Evolutionary conservation across 1,284 basidiomycete species (phyloP), one percentile per base, ranked within the genome.

Genomic region (Ustilago curta): DNA sequence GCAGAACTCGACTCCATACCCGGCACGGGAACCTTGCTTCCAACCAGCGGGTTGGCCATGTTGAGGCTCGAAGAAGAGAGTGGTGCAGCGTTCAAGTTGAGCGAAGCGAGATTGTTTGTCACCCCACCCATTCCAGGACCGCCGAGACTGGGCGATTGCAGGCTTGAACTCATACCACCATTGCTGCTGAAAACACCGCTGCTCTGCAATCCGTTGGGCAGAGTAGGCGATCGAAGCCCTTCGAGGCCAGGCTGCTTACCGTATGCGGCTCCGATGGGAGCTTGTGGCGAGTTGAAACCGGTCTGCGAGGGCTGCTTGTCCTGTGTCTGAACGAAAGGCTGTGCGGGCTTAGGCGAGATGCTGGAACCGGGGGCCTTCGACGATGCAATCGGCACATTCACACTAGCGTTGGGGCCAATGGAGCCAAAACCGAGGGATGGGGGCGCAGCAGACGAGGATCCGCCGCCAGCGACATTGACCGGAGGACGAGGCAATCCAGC

Each of bases 401-500:
- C 56, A 9, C 58, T 42, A 7, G 60, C 40, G 12, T 59, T 67
- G 16, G 65, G 58, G 3, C 49, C 73, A 47, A 76, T 76, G 25
- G 73, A 68, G 32, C 73, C 73, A 35, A 76, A 76, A 25, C 73
- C 73, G 19, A 71, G 64, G 19, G 73, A 51, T 5, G 69, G 59
- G 9, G 54, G 37, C 2, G 48, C 35, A 11, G 61, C 23, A 3
- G 60, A 57, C 0, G 56, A 57, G 18, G 66, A 56, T 29, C 53
- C 50, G 16, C 54, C 21, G 43, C 40, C 45, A n/a, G 49, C 51
- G 3, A 64, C 40, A 32, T 61, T 65, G 66, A 70, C 61, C 8
- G 78, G 78, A 6, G 78, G 76, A 14, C 78, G 59, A 8, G 78
- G 76, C 32, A 76, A 31, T 3, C 78, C 78, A 21, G 70, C 69